Evolutionary conservation across 2,329 filamentous ascomycete genomes (phyloP), one percentile per base, ranked within the genome.

Genomic region (Stagonosporopsis rhizophila): DNA sequence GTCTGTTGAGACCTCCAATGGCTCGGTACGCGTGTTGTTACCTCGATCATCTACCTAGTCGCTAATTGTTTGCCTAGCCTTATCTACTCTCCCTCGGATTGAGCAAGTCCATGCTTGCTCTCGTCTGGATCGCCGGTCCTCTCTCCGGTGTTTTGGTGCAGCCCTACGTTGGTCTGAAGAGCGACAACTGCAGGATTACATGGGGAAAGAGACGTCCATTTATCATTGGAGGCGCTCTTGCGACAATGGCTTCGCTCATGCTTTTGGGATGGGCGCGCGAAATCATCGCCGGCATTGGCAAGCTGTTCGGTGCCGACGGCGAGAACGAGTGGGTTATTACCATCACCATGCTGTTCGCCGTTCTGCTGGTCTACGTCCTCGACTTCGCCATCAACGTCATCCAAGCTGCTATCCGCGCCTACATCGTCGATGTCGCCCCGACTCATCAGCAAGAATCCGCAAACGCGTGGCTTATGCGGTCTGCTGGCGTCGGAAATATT

Each of bases 311-410:
- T 11, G 88, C 86, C 11, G 83, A 89, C 50, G 78, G 79, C n/a
- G 82, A 87, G 35, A 90, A 89, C 0, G 66, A 82, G 7, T 85
- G 82, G 2, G 88, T 90, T 41, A 88, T 86, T 68, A 82, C 82
- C 3, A 80, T 82, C 38, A 85, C 90, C 44, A 94, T 96, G 63
- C 80, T 91, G 28, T 83, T 91, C 54, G 94, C 94, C 7, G 92
- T 96, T 6, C 72, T 92, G 27, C 89, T 92, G 79, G 90, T 98
- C 67, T 98, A 96, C 76, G 82, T 95, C 45, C 83, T 98, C 46
- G 94, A 98, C 75, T 95, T 98, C 75, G 87, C 93, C 68, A 95
- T 98, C 79, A 98, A 98, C 77, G 95, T 93, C 53, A 89, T 98
- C 30, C 94, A 98, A 83, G 94, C 95, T 44, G 90, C 88, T 4